A percentile compares a stretch with the other conserved stretches of the same genome.
These are phyloP conservation scores for Fennellomyces sp. DNA, from an alignment of 371 early-diverging fungal genomes.

Conservation along the genomic window DNA sequence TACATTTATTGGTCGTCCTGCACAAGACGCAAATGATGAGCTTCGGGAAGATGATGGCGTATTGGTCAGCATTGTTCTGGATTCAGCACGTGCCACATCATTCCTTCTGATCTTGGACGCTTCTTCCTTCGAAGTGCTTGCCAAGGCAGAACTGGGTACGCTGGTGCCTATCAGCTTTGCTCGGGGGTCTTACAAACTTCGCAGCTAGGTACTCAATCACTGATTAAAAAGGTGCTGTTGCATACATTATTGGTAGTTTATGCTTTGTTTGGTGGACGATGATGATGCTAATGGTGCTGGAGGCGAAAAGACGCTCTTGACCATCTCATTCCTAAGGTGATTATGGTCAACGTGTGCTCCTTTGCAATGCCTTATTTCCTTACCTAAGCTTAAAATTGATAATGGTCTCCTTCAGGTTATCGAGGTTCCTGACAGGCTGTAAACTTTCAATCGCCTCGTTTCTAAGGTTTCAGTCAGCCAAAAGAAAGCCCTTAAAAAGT, in stretches of 20 bases:
- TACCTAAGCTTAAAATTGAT: slow-evolving; percentile 34
- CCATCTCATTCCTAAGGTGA: slow-evolving; percentile 23
- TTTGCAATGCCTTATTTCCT: slow-evolving; percentile 3
- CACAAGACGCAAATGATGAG: slow-evolving; percentile 40
- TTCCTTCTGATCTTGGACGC: slow-evolving; percentile 79
- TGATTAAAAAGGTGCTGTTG: too few relatives aligned
- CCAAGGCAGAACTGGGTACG: slow-evolving; percentile 62
- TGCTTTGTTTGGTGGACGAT: too few relatives aligned
- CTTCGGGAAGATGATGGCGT: slow-evolving; percentile 70
- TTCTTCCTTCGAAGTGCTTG: slow-evolving; percentile 60
- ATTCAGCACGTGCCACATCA: slow-evolving; percentile 63
- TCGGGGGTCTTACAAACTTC: slow-evolving; percentile 34
- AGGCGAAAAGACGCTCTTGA: slow-evolving; percentile 16
- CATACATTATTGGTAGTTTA: too few relatives aligned
- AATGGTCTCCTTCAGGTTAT: slow-evolving; percentile 35
- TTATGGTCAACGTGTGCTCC: neutral
- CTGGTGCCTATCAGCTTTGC: slow-evolving; percentile 72
- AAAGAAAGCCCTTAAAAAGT: too few relatives aligned
- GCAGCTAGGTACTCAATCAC: slow-evolving; percentile 13
- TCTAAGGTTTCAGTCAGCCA: slow-evolving; percentile 7
- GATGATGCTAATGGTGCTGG: neutral
- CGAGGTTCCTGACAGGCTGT: slow-evolving; percentile 29
- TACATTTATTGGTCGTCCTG: slow-evolving; percentile 64
- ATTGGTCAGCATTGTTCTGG: slow-evolving; percentile 72
- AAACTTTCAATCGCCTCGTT: slow-evolving; percentile 36